Percentiles rank a stretch among this genome's conserved stretches.
Evolutionary conservation across 306 rosid species (phyloP).

Genomic region (Hippophae tibetana): DNA sequence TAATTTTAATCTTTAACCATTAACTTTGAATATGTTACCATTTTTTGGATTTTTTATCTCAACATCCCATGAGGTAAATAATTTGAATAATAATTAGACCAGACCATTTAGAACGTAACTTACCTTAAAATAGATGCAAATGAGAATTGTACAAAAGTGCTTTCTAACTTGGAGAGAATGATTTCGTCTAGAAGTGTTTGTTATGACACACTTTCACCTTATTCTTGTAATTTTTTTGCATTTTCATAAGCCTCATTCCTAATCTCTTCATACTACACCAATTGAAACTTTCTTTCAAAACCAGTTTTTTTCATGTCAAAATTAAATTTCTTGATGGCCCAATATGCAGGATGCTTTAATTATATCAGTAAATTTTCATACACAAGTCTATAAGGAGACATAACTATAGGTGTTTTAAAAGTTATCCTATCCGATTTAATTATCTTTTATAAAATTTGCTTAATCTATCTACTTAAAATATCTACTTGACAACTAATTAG

Average conservation of each 20-base stretch:
- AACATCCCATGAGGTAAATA: no score
- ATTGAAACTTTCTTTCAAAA: background rate
- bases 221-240: background rate
- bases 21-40: background rate
- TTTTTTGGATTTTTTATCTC: background rate
- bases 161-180: background rate
- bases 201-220: background rate
- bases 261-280: background rate
- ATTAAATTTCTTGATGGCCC: background rate
- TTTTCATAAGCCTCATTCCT: constrained; percentile 1
- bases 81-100: background rate
- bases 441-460: background rate
- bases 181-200: background rate
- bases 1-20: constrained; percentile 3
- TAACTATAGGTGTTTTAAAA: background rate
- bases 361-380: background rate
- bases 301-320: background rate
- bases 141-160: background rate
- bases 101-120: background rate
- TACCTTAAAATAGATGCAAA: background rate
- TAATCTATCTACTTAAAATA: background rate
- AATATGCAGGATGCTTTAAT: background rate
- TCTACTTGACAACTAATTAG: background rate
- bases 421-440: background rate
- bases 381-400: background rate